Evolutionary conservation across 2,329 filamentous ascomycete species (phyloP), one percentile per base, ranked within the genome.

Genomic region (Simplicillium aogashimaense): DNA sequence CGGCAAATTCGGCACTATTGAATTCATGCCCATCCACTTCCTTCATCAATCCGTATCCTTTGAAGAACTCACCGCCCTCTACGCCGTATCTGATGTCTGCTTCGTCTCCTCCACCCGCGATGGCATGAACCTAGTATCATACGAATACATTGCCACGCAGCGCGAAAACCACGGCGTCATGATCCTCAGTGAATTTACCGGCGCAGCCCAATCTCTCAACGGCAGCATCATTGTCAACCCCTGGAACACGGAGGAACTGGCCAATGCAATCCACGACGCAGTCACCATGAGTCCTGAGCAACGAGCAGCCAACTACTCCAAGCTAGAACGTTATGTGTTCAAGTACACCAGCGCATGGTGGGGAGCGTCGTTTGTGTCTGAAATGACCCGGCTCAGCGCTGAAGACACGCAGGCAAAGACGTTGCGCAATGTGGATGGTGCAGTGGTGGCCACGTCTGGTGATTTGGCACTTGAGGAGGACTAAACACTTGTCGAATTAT

Each of bases 21-120:
- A 97, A 62, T 97, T 95, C 67, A 95, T 94, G 83, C 92, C 92
- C 1, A 97, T 98, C 52, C 92, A 97, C 64, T 97, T 95, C 68
- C 81, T 97, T 54, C 92, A 97, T 67, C 94, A 95, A 66, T 94
- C 86, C 4, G 88, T 97, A 55, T 80, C 80, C 37, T 95, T 97
- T 52, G 88, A 95, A 51, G 92, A 97, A 65, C 78, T 98, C 29
- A 89, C 94, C 37, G 89, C 89, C 1, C 75, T 97, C 8, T 97
- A 97, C 58, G 86, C 87, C 13, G 83, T 94, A 16, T 92, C 87
- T 3, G 92, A 95, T 57, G 86, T 87, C 35, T 95, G 89, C 58
- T 76, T 97, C 12, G 90, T 94, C 30, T 94, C 85, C 8, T 95
- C 86, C 3, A 97, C 86, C n/a, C 83, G 92, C 37, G 92, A 98